Conservation (phyloP, 2,329 filamentous ascomycete species). For the Pseudogymnoascus sp. region DNA sequence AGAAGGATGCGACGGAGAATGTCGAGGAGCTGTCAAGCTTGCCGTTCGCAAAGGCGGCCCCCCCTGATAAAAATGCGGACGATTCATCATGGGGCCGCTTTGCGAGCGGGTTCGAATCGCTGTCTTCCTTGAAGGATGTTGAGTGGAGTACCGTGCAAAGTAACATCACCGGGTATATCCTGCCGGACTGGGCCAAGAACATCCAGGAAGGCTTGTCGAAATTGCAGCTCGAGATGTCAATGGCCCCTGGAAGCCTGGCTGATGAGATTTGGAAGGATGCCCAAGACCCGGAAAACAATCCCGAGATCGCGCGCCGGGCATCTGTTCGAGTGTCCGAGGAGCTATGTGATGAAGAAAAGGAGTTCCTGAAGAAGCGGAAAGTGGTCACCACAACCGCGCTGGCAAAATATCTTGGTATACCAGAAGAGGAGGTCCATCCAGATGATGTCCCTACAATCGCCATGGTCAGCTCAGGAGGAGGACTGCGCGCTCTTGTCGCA, state of each 20-base stretch:
- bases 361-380: conserved; percentile 62
- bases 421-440: conserved; percentile 75
- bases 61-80: conserved; percentile 12
- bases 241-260: conserved; percentile 79
- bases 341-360: conserved; percentile 75
- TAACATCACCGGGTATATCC: conserved; percentile 59
- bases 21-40: conserved; percentile 17
- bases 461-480: conserved; percentile 89
- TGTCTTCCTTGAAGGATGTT: conserved; percentile 45
- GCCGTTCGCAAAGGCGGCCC: conserved; percentile 16
- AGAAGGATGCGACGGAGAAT: conserved; percentile 20
- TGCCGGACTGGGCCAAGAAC: conserved; percentile 74
- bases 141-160: conserved; percentile 49
- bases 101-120: conserved; percentile 15
- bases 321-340: conserved; percentile 72
- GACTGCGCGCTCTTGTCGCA: conserved; percentile 80
- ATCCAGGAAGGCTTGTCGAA: conserved; percentile 73
- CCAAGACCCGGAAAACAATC: conserved; percentile 72
- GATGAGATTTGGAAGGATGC: conserved; percentile 92
- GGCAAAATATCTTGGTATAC: conserved; percentile 71
- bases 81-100: conserved; percentile 26
- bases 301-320: conserved; percentile 78
- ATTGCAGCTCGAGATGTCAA: conserved; percentile 77
- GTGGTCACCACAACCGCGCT: conserved; percentile 63
- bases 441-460: conserved; percentile 91